Base-by-base conservation (phyloP, 768 basidiomycete species). In the Mycena filopes region DNA sequence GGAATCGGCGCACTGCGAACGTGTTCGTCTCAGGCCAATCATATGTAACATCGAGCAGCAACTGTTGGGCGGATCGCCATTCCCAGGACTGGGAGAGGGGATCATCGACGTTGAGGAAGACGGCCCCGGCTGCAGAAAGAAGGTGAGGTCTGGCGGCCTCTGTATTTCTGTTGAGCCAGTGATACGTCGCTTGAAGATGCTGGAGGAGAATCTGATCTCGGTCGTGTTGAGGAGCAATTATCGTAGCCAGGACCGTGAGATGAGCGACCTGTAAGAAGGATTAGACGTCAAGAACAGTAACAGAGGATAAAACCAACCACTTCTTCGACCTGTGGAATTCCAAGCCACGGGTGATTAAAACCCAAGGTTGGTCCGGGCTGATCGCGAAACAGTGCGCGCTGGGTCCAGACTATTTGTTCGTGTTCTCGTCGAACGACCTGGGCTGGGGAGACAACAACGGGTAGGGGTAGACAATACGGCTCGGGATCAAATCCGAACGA, bases 91-190 rank as follows among this genome's bases (percentile, higher is more conserved):
- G 79, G 2, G 12, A 28, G 4, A 61, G 53, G 1, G 82, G 76
- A 63, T 83, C 74, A 40, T 81, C 75, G 26, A 86, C 80, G 49
- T 87, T 87, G 62, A 87, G 76, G 73, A 86, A 86, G 3, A 85
- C 63, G 0, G 61, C 59, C 11, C 72, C 71, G 4, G 70, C 26
- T 38, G 68, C 60, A 36, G 71, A 57, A 4, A 74, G 46, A 13
- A 79, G 65, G 10, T 54, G 29, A 9, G 47, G 23, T 13, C 59
- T 46, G 1, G 71, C 71, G 10, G 63, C 74, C 2, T 72, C 68
- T 3, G 55, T 61, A 40, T 74, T 72, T 15, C 76, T 66, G 41
- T 79, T 72, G 13, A 87, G 76, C 76, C 82, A 85, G 11, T 70
- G 41, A 70, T 86, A 86, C 9, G 85, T 85, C 28, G 74, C 71